Base-by-base conservation (phyloP, 2,329 filamentous ascomycete species). In the Apiospora kogelbergensis region DNA sequence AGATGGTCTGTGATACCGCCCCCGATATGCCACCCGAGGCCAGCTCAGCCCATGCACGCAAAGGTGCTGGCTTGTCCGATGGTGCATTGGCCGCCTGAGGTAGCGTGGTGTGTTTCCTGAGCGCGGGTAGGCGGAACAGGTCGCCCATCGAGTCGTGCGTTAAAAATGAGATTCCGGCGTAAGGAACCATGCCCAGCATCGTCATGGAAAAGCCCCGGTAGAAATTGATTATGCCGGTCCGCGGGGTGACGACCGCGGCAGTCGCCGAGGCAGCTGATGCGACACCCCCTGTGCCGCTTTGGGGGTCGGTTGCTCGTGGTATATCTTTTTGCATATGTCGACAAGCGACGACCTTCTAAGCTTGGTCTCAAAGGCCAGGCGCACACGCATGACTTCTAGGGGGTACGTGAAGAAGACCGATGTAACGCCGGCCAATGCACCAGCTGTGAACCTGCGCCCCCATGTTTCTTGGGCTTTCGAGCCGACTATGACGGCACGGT, bases 361-460 rank as follows among this genome's bases (percentile, higher is more conserved):
- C 75, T 93, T 95, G 3, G 96, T 99, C 83, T 99, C 96, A 76
- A 97, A 99, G 0, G 96, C 96, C 41, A 99, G 82, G 17, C 96
- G 93, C 68, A 99, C 96, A 45, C 96, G 88, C 67, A 98, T 92
- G 17, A 99, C 90, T 81, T 99, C 96, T 7, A 99, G 84, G 0
- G 96, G 96, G 75, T 99, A 99, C 40, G 96, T 98, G 81, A 95
- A 93, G 81, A 98, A 97, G 66, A 99, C 96, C 6, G 93, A 96
- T 1, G 94, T 93, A 71, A 97, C 91, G 69, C 96, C 95, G 10
- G 93, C 93, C 41, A 94, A 77, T 69, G 90, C 90, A 63, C 93
- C 93, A 69, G 90, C 91, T 30, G 92, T 75, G 65, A 96, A 88
- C 13, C 96, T 89, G 65, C 96, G 89, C 37, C 92, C 80, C 1